These are phyloP conservation scores for Torulaspora franciscae DNA, from an alignment of 805 yeast genomes.

Conservation along the genomic window DNA sequence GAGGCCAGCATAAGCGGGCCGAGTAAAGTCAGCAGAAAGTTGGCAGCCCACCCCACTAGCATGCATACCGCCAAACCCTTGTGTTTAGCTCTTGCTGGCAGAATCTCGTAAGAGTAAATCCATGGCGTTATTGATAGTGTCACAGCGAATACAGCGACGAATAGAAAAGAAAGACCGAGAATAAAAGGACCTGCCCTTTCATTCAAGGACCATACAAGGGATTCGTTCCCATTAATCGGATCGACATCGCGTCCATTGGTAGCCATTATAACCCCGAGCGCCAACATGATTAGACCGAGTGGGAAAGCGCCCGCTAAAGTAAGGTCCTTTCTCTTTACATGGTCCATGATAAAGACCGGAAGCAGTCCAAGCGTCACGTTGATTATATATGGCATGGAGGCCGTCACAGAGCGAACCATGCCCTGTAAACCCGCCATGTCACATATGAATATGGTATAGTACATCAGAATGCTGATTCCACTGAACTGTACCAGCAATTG, in stretches of 20 bases:
- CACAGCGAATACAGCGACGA: conserved; percentile 45
- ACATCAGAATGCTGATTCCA: conserved; percentile 42
- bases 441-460: conserved; percentile 44
- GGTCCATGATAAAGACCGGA: conserved; percentile 43
- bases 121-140: conserved; percentile 45
- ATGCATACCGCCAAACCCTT: conserved; percentile 46
- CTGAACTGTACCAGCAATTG: conserved; percentile 45
- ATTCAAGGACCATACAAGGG: conserved; percentile 36
- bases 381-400: conserved; percentile 40
- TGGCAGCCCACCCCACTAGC: conserved; percentile 43
- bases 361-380: conserved; percentile 41
- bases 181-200: conserved; percentile 41
- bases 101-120: conserved; percentile 48
- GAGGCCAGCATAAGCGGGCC: conserved; percentile 39
- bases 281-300: conserved; percentile 36
- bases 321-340: conserved; percentile 44
- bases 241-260: conserved; percentile 35
- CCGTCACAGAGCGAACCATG: conserved; percentile 32
- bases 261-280: conserved; percentile 38
- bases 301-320: conserved; percentile 42
- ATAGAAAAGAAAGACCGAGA: conserved; percentile 42
- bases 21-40: conserved; percentile 37
- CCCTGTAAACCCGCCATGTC: conserved; percentile 44
- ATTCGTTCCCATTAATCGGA: conserved; percentile 34
- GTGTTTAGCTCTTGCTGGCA: conserved; percentile 42